Evolutionary conservation across 163 green algal genomes (phyloP), one percentile per base, ranked within the genome.

Genomic region (Picocystis sp.): DNA sequence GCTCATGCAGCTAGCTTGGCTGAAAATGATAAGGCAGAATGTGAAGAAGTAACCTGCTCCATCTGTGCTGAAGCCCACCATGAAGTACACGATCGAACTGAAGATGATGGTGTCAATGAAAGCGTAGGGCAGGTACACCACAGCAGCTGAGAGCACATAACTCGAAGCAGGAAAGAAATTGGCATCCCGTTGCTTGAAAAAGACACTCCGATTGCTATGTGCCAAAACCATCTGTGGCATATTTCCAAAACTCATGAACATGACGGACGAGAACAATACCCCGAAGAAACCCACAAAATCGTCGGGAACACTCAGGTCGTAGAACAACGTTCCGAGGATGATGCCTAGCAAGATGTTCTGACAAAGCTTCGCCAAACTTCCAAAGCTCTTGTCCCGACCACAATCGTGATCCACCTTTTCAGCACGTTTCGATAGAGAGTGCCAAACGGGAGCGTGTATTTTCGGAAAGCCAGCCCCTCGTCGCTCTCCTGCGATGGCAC

Each of bases 251-350:
- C 24, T 34, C 68, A 86, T 70, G 53, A 70, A 72, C 22, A 83
- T 66, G 22, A 73, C 33, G 2, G 50, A 50, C 56, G 75, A 80
- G 60, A 86, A 86, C 43, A n/a, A 50, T 14, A 61, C 61, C 9
- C 78, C 78, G 9, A 80, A 65, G 48, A 77, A 71, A 11, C 70
- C 55, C 38, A 61, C 24, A 38, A 38, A 38, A 38, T 38, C 29
- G 8, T 5, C 8, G 0, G 55, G 56, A 15, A 60, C 64, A 34
- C 45, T 48, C 11, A 69, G 61, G 42, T 76, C 61, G 53, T 74
- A 65, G 61, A 76, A 84, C n/a, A 73, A 47, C 19, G 60, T 77
- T 23, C 65, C 73, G 0, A 67, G 56, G 22, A 81, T 65, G 11
- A 78, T 55, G 29, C 44, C 45, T 47, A 82, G 67, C 15, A 83